These are phyloP conservation scores for Calonectria pauciramosa DNA, from an alignment of 2,329 filamentous ascomycete genomes.

Conservation along the genomic window DNA sequence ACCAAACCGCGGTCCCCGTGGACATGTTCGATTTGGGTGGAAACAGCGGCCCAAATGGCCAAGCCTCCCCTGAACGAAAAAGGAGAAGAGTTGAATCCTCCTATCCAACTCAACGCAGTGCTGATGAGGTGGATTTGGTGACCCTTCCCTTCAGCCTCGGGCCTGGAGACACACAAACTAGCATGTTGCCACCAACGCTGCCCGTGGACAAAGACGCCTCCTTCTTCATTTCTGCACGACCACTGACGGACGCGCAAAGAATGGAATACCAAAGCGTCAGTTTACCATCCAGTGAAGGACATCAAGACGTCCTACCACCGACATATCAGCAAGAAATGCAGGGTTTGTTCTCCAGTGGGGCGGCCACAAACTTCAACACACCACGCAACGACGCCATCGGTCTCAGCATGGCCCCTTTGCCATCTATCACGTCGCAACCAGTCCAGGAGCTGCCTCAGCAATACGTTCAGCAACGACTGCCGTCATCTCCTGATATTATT, in stretches of 20 bases:
- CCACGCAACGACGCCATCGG: slow-evolving; percentile 44
- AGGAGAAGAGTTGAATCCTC: slow-evolving; percentile 39
- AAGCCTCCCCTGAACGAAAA: slow-evolving; percentile 36
- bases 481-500: slow-evolving; percentile 46
- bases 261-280: slow-evolving; percentile 50
- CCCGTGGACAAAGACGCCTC: slow-evolving; percentile 45
- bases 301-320: slow-evolving; percentile 32
- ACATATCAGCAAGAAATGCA: slow-evolving; percentile 35
- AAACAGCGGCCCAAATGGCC: not conserved
- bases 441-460: slow-evolving; percentile 8
- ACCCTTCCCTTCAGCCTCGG: slow-evolving; percentile 41
- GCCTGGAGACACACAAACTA: slow-evolving; percentile 32
- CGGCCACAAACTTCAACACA: slow-evolving; percentile 54
- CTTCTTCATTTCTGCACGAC: slow-evolving; percentile 51
- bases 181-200: slow-evolving; percentile 45
- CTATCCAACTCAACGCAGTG: slow-evolving; percentile 28
- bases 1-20: not conserved
- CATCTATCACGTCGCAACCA: slow-evolving; percentile 29
- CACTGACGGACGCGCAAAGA: slow-evolving; percentile 54
- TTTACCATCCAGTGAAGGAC: slow-evolving; percentile 32
- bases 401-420: slow-evolving; percentile 37
- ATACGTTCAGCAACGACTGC: slow-evolving; percentile 17
- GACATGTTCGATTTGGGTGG: not conserved
- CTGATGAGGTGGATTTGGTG: slow-evolving; percentile 45
- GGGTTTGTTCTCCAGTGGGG: slow-evolving; percentile 49